Evolutionary conservation across 352 stramenopile species (phyloP).

Genomic region (Phytopythium boreale): DNA sequence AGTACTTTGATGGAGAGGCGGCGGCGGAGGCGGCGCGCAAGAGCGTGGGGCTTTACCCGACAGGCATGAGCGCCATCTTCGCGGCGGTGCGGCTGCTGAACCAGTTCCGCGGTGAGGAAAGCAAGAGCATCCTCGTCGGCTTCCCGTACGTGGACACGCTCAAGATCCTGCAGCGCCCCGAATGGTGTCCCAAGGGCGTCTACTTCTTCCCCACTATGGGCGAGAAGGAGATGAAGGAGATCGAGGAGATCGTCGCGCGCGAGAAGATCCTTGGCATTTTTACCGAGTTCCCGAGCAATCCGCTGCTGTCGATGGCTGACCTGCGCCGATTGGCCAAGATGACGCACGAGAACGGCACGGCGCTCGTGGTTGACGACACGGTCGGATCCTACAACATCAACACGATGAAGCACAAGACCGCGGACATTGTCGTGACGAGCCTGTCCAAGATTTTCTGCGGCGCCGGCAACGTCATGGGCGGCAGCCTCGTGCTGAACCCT

Average conservation of each 20-base stretch:
- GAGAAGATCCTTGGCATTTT: slow-evolving; percentile 87
- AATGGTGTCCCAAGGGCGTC: slow-evolving; percentile 83
- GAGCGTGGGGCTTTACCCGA: slow-evolving; percentile 81
- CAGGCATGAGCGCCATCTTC: slow-evolving; percentile 89
- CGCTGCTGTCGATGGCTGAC: slow-evolving; percentile 84
- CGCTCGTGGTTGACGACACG: slow-evolving; percentile 90
- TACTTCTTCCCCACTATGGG: slow-evolving; percentile 89
- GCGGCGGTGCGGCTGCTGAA: slow-evolving; percentile 71
- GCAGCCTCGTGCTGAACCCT: slow-evolving; percentile 88
- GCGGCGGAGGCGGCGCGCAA: neutral
- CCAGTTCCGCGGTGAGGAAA: slow-evolving; percentile 26
- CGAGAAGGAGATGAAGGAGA: slow-evolving; percentile 50
- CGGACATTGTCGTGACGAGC: slow-evolving; percentile 90
- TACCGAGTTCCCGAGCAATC: slow-evolving; percentile 93
- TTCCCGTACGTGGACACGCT: slow-evolving; percentile 95
- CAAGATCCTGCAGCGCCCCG: slow-evolving; percentile 87
- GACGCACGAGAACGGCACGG: slow-evolving; percentile 83
- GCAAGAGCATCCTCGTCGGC: slow-evolving; percentile 87
- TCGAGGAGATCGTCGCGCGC: slow-evolving; percentile 65
- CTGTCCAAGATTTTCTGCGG: slow-evolving; percentile 94
- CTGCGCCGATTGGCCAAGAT: slow-evolving; percentile 77
- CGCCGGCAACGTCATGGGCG: slow-evolving; percentile 89
- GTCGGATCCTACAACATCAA: slow-evolving; percentile 91
- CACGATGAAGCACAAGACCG: slow-evolving; percentile 63
- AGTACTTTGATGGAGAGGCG: slow-evolving; percentile 36